phyloP scores from a whole-genome alignment of 805 yeast genomes.

The Monosporozyma aquatica region DNA sequence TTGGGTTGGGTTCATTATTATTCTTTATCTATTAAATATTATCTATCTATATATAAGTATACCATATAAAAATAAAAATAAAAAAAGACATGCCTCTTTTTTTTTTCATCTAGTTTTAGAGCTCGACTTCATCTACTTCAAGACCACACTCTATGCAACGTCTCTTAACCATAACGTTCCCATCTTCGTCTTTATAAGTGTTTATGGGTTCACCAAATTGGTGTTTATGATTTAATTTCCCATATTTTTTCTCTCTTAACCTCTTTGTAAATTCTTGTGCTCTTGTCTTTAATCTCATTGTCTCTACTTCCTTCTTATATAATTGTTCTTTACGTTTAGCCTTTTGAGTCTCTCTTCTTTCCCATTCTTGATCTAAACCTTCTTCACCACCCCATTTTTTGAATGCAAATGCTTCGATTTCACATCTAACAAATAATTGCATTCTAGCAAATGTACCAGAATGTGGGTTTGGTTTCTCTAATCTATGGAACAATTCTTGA shows the following conservation, averaged over 20 bases:
- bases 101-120: constrained; percentile 19
- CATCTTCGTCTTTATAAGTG: constrained; percentile 33
- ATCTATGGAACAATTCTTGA: constrained; percentile 51
- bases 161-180: constrained; percentile 38
- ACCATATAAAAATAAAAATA: too few relatives aligned
- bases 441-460: constrained; percentile 79
- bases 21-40: constrained; percentile 17
- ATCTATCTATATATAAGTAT: neutral
- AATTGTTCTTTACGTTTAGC: constrained; percentile 66
- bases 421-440: constrained; percentile 85
- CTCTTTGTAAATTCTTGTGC: constrained; percentile 82
- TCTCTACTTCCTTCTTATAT: constrained; percentile 67
- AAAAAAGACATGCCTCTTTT: too few relatives aligned
- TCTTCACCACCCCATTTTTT: constrained; percentile 93
- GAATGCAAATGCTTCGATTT: constrained; percentile 88
- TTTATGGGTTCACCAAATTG: constrained; percentile 56
- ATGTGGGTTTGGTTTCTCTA: constrained; percentile 92
- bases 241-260: constrained; percentile 49
- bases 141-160: constrained; percentile 77
- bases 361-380: constrained; percentile 87
- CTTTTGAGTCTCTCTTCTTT: constrained; percentile 64
- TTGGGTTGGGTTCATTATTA: constrained; percentile 24
- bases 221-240: constrained; percentile 55
- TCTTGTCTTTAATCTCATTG: constrained; percentile 85
- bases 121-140: constrained; percentile 65